Evolutionary conservation across 805 yeast genomes (phyloP).

Genomic region (Myxozyma geophila): DNA sequence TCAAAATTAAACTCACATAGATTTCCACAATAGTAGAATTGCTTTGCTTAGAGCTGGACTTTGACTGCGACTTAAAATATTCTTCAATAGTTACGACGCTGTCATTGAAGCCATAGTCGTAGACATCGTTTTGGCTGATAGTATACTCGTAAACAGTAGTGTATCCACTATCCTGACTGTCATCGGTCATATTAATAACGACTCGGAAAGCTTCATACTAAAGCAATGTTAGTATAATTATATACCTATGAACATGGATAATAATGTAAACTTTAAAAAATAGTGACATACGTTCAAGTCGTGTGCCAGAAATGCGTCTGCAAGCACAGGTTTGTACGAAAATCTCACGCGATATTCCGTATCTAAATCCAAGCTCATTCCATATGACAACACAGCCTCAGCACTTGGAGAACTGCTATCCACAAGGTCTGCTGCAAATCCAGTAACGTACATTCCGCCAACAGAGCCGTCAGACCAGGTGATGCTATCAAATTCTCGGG

Average conservation of each 20-base stretch:
- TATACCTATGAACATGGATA: neutral
- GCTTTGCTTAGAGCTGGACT: neutral
- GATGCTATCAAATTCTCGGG: no score
- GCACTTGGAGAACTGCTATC: neutral
- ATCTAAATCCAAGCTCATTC: neutral
- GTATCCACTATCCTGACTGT: no score
- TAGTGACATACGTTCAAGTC: neutral
- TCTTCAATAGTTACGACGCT: neutral
- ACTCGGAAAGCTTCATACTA: neutral
- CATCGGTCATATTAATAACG: neutral
- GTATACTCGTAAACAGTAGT: neutral
- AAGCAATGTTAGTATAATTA: neutral
- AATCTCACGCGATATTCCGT: neutral
- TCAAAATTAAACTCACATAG: neutral
- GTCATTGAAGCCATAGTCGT: slow-evolving; percentile 8
- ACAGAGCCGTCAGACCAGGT: no score
- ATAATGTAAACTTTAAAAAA: neutral
- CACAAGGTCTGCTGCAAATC: neutral
- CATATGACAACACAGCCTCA: neutral
- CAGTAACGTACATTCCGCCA: no score
- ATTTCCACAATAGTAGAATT: neutral
- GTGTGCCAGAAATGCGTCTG: neutral
- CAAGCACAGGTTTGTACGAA: neutral
- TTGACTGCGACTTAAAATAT: neutral
- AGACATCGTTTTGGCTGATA: neutral